Evolutionary conservation across 2,329 filamentous ascomycete genomes (phyloP), one percentile per base, ranked within the genome.

Genomic region (Penicillium oxalicum): DNA sequence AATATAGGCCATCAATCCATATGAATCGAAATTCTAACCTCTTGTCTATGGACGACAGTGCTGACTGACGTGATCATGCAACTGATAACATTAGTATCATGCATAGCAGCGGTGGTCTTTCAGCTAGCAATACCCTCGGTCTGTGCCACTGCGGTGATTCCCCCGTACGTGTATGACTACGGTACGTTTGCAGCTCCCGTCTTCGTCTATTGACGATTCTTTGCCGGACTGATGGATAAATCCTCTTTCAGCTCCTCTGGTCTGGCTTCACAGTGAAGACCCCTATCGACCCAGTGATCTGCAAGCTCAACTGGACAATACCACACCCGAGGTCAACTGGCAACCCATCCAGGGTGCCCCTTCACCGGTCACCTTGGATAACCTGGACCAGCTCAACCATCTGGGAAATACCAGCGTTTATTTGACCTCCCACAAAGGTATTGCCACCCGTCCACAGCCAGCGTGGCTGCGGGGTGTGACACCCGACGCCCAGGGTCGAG

Each of bases 401-500:
- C 62, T 70, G 46, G 74, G 72, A 0, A 74, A 75, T 32, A 61
- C 58, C 1, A 68, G 73, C 42, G 69, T 79, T 5, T 79, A 72
- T 49, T 58, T 80, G 7, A 78, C 77, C 0, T 76, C 76, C 3
- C 65, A 67, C 11, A 66, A 74, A 37, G 75, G 77, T 12, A 73
- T 78, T 8, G 67, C 70, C 41, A 69, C 64, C 5, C 49, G 49
- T 12, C 66, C 69, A 3, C 60, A 69, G 6, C 76, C 75, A 3
- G 37, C 61, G 7, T 80, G 74, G 74, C 70, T 79, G 38, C 57
- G 71, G 28, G 83, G 83, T 18, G 74, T 78, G 0, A 69, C 66
- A 5, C 82, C 82, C 0, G 72, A 80, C 57, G 58, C 59, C 7
- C 63, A 66, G 5, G 79, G 80, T 5, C 72, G 75, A 48, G 82